phyloP scores from a whole-genome alignment of 2,329 filamentous ascomycete species.

The Mollisiaceae sp. region DNA sequence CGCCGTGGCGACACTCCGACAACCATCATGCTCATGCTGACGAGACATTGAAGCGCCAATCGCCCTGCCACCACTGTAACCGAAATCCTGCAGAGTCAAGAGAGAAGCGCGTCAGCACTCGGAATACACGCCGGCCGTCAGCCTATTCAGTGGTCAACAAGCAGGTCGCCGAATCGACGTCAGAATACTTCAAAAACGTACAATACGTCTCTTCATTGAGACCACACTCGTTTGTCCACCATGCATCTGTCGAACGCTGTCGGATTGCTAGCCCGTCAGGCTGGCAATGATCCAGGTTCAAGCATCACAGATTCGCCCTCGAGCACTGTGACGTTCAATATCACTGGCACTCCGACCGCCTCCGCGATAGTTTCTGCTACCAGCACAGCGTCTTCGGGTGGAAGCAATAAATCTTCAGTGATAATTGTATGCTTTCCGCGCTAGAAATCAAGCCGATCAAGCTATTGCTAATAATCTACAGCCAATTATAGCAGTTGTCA shows the following conservation, averaged over 20 bases:
- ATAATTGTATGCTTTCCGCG: constrained; percentile 20
- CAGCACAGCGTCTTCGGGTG: neutral
- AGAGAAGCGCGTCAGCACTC: constrained; percentile 17
- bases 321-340: constrained; percentile 2
- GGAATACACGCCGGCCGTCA: constrained; percentile 6
- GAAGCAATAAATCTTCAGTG: neutral
- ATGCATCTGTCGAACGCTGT: constrained; percentile 24
- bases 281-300: neutral
- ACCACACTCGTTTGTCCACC: constrained; percentile 20
- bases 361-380: constrained; percentile 13
- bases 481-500: constrained; percentile 25
- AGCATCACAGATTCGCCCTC: constrained; percentile 8
- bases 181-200: neutral
- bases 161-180: neutral
- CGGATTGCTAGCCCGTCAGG: constrained; percentile 9
- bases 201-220: constrained; percentile 18
- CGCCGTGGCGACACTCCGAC: constrained; percentile 2
- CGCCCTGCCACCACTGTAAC: constrained; percentile 10
- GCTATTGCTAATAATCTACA: constrained; percentile 8
- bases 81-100: constrained; percentile 5
- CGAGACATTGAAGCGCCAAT: constrained; percentile 14
- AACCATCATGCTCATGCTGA: constrained; percentile 11
- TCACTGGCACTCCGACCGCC: constrained; percentile 11
- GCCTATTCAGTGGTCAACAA: constrained; percentile 8
- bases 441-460: neutral